Evolutionary conservation across 176 grass and related monocot species (phyloP).

Genomic region (Pontederia crassipes): DNA sequence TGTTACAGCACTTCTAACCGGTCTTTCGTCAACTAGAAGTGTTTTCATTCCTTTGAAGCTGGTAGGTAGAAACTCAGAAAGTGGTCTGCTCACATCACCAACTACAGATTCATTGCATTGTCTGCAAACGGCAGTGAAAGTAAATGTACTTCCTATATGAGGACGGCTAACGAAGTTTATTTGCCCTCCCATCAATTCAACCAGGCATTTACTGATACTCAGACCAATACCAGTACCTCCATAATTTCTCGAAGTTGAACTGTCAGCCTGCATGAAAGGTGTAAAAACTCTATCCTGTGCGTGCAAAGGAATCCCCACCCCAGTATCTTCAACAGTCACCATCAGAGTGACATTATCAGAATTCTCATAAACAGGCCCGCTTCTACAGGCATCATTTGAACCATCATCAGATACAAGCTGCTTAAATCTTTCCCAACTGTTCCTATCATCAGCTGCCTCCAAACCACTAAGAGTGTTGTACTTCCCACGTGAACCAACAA

Average conservation of each 20-base stretch:
- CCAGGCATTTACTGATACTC: slow-evolving; percentile 39
- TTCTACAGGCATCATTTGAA: slow-evolving; percentile 10
- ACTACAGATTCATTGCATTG: neutral
- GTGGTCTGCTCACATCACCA: neutral
- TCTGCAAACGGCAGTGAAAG: slow-evolving; percentile 53
- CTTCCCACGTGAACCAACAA: neutral
- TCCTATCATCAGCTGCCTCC: slow-evolving; percentile 32
- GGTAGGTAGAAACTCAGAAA: neutral
- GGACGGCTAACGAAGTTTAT: slow-evolving; percentile 46
- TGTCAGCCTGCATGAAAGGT: slow-evolving; percentile 24
- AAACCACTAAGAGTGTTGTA: slow-evolving; percentile 54
- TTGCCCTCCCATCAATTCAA: slow-evolving; percentile 61
- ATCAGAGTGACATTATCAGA: slow-evolving; percentile 37
- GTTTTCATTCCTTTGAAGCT: neutral
- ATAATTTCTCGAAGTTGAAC: slow-evolving; percentile 18
- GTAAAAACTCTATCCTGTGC: slow-evolving; percentile 28
- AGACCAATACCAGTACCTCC: slow-evolving; percentile 22
- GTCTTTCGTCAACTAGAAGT: neutral
- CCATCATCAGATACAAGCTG: no score
- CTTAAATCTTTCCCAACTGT: slow-evolving; percentile 38
- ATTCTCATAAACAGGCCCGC: slow-evolving; percentile 5
- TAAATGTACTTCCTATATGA: slow-evolving; percentile 60
- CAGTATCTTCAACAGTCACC: slow-evolving; percentile 69
- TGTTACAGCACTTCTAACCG: slow-evolving; percentile 1
- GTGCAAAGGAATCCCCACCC: slow-evolving; percentile 59